These are phyloP conservation scores for Cyclotella baltica DNA, from an alignment of 108 stramenopile genomes.

Conservation along the genomic window DNA sequence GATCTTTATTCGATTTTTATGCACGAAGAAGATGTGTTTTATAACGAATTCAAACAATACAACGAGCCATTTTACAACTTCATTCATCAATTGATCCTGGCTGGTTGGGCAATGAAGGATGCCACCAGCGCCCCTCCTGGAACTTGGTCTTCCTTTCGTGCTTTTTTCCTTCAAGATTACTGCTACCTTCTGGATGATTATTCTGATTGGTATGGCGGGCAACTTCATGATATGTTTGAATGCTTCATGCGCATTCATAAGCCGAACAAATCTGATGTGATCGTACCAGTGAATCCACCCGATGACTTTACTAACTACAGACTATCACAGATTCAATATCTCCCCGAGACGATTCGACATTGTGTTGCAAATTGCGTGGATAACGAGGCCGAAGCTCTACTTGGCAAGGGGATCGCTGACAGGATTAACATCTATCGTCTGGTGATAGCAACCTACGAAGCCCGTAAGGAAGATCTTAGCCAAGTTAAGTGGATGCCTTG, in stretches of 20 bases:
- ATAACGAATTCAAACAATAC: slow-evolving; percentile 17
- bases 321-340: slow-evolving; percentile 23
- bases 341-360: slow-evolving; percentile 27
- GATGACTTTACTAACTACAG: too few species aligned
- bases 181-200: neutral
- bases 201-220: slow-evolving; percentile 11
- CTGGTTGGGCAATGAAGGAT: slow-evolving; percentile 30
- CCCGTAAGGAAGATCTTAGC: slow-evolving; percentile 5
- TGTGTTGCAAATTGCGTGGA: slow-evolving; percentile 20
- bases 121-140: slow-evolving; percentile 15
- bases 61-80: slow-evolving; percentile 32
- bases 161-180: too few species aligned
- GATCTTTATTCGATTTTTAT: too few species aligned
- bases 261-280: slow-evolving; percentile 2
- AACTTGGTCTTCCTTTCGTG: slow-evolving; percentile 22
- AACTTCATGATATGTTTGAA: neutral
- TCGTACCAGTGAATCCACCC: too few species aligned
- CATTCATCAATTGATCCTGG: slow-evolving; percentile 27
- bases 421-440: slow-evolving; percentile 19
- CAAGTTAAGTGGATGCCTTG: slow-evolving; percentile 29
- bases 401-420: slow-evolving; percentile 21
- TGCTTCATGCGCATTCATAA: slow-evolving; percentile 24
- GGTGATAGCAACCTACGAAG: slow-evolving; percentile 9
- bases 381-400: slow-evolving; percentile 16
- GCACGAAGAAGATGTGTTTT: neutral